phyloP scores from a whole-genome alignment of 2,329 filamentous ascomycete species.

The Nakataea oryzae region DNA sequence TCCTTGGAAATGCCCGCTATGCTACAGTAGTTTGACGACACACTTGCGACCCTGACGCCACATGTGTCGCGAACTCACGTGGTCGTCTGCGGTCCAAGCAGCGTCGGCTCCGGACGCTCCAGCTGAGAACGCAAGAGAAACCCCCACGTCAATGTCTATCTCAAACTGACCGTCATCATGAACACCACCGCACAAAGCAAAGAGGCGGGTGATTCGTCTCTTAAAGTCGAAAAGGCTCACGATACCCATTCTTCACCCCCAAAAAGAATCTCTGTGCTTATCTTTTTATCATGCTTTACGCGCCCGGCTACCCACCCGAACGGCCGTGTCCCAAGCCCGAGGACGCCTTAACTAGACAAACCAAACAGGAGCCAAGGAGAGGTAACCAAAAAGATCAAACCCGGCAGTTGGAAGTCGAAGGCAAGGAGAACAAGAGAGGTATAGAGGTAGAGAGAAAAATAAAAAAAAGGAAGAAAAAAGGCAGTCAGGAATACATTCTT shows the following conservation, averaged over 20 bases:
- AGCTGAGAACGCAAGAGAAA: too few species aligned
- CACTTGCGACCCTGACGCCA: background rate
- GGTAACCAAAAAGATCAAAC: background rate
- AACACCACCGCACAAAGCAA: background rate
- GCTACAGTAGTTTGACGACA: too few species aligned
- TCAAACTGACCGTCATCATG: background rate
- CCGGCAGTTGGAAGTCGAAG: too few species aligned
- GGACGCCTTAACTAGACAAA: background rate
- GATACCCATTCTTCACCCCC: background rate
- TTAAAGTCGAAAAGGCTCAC: background rate
- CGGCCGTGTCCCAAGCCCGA: background rate
- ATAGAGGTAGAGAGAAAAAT: background rate
- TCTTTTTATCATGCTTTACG: background rate
- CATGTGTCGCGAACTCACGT: background rate
- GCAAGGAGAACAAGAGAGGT: too few species aligned
- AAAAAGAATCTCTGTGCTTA: background rate
- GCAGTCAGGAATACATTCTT: conserved; percentile 13
- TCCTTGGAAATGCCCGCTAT: too few species aligned
- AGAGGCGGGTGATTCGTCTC: background rate
- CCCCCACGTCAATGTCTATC: background rate
- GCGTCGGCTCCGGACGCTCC: too few species aligned
- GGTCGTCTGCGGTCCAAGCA: background rate
- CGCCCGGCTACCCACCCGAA: background rate
- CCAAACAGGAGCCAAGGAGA: conserved; percentile 1
- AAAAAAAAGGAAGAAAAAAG: background rate